Evolutionary conservation across 1,284 basidiomycete species (phyloP).

Genomic region (Ceratobasidium sp.): DNA sequence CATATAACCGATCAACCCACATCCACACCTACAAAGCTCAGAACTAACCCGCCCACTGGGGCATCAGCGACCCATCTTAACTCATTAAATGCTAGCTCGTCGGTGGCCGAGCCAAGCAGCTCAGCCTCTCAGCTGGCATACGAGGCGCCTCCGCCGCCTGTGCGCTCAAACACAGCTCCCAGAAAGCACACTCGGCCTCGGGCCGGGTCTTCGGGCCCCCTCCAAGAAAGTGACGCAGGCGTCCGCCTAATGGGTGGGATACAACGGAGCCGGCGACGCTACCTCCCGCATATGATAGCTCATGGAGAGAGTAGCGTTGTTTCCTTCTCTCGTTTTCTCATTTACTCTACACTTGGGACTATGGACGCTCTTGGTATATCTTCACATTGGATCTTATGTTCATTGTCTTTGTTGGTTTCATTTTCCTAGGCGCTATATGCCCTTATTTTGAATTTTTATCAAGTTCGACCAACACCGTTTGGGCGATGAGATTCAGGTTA

Average conservation of each 20-base stretch:
- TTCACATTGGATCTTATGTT: too few species aligned
- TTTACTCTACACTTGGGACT: not conserved
- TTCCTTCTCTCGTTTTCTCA: not conserved
- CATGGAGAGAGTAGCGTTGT: not conserved
- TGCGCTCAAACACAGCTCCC: not conserved
- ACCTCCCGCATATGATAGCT: constrained; percentile 21
- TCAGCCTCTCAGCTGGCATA: not conserved
- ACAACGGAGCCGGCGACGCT: not conserved
- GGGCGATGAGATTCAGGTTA: too few species aligned
- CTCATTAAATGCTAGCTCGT: not conserved
- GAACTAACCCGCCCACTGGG: not conserved
- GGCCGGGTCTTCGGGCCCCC: not conserved
- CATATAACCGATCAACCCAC: not conserved
- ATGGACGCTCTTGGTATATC: not conserved
- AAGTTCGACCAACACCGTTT: too few species aligned
- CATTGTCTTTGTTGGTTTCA: too few species aligned
- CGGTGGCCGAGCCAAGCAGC: not conserved
- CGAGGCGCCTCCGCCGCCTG: not conserved
- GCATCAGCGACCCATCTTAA: not conserved
- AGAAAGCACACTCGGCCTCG: not conserved
- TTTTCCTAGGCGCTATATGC: too few species aligned
- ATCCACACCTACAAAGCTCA: not conserved
- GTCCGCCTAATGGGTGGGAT: not conserved
- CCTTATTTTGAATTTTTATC: too few species aligned
- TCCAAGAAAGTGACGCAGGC: constrained; percentile 24